Base-by-base conservation (phyloP, 495 filamentous ascomycete genomes). In the Aspergillus steynii region DNA sequence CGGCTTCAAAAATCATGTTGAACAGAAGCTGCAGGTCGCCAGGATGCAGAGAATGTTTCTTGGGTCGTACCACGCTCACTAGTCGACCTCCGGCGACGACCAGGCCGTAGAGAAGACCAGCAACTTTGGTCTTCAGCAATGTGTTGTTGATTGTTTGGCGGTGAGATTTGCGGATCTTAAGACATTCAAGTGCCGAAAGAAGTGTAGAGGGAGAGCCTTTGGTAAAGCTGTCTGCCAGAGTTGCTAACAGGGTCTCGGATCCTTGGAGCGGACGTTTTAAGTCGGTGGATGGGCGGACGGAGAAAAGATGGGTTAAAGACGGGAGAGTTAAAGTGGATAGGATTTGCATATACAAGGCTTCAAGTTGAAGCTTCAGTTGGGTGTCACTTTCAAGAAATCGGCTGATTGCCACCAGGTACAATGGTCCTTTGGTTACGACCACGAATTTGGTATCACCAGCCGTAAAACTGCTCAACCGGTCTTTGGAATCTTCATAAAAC, bases 1-100 rank as follows among this genome's bases (percentile, higher is more conserved):
- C 88, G 3, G 94, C 91, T 71, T 96, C 93, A 64, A 97, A 98
- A n/a, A 99, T 85, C 96, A 99, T 98, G 67, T 97, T 97, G 82
- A 99, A 98, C 29, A 99, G 88, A 31, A 99, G 85, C 63, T 97
- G 94, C 26, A 99, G 82, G 65, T 99, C 96, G 56, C 93, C 92
- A 0, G 96, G 96, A 64, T 98, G 96, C 31, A 99, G 83, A 1
- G 92, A 96, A 75, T 99, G 95, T 59, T 94, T 93, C 68, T 94
- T 92, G 1, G 96, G 96, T 42, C 96, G 82, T 48, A 97, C 86
- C 37, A 99, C 96, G 68, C 90, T 95, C 53, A 99, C 96, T 8
- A 99, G 89, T 61, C 89, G 87, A 27, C 92, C 92, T n/a, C 92
- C 92, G 14, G 96, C 95, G 28, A 97, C 93, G 54, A 99, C 88